These are phyloP conservation scores for Paragyromitra xinjiangensis DNA, from an alignment of 495 filamentous ascomycete genomes.

Conservation along the genomic window DNA sequence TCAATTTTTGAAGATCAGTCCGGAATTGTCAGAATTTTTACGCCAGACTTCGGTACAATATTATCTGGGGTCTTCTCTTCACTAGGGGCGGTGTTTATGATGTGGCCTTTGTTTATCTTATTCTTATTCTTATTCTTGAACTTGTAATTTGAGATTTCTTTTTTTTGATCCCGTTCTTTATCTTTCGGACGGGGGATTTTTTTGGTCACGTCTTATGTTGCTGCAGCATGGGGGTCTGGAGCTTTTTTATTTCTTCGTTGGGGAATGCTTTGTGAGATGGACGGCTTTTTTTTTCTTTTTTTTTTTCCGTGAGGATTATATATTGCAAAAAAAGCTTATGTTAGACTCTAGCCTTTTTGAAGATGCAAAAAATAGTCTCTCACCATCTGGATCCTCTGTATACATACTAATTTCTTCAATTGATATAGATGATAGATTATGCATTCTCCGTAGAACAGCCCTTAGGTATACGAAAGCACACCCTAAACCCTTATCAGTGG, in stretches of 20 bases:
- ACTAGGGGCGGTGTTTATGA: slow-evolving; percentile 45
- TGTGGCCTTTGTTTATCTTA: slow-evolving; percentile 58
- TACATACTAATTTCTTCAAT: slow-evolving; percentile 47
- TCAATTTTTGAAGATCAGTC: slow-evolving; percentile 48
- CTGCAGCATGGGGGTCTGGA: slow-evolving; percentile 50
- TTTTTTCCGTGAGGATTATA: slow-evolving; percentile 35
- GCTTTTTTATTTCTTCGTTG: slow-evolving; percentile 44
- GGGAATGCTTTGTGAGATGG: slow-evolving; percentile 28
- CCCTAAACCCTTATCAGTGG: neutral
- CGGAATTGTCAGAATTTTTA: slow-evolving; percentile 53
- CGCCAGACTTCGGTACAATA: slow-evolving; percentile 35
- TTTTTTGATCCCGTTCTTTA: slow-evolving; percentile 49
- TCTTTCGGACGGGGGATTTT: slow-evolving; percentile 22
- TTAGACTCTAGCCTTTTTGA: slow-evolving; percentile 36
- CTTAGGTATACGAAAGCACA: neutral
- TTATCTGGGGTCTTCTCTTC: slow-evolving; percentile 41
- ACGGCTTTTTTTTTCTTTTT: slow-evolving; percentile 9
- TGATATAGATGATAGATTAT: slow-evolving; percentile 16
- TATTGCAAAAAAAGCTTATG: slow-evolving; percentile 44
- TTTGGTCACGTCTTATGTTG: slow-evolving; percentile 48
- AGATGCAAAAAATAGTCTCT: slow-evolving; percentile 32
- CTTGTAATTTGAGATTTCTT: slow-evolving; percentile 59
- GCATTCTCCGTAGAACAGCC: slow-evolving; percentile 12
- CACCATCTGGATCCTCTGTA: slow-evolving; percentile 43
- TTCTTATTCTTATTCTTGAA: slow-evolving; percentile 59